Base-by-base conservation (phyloP, 345 rosid species). In the Dipteronia dyeriana region DNA sequence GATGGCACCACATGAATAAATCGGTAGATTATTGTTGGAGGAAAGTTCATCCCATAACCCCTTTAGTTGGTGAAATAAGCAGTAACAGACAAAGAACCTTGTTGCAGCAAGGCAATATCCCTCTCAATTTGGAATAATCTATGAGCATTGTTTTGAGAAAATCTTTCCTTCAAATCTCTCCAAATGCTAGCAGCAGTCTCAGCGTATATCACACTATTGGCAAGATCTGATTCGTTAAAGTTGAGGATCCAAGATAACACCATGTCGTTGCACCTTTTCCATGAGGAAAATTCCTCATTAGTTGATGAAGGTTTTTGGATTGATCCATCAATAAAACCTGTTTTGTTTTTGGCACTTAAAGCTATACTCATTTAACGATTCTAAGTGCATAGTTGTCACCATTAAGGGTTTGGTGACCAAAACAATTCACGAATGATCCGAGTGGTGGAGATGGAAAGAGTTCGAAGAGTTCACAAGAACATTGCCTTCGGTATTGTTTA, bases 41-140 rank as follows among this genome's bases (percentile, higher is more conserved):
- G 23, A 63, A 20, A 74, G 9, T 26, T 65, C 22, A 26, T 82
- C 76, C 76, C 23, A 45, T 0, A n/a, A 1, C 1, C 49, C 64
- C 7, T 82, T 70, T 19, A 81, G 3, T n/a, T 78, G 7, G 70
- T 62, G 25, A 54, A 78, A 7, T 82, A 75, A 9, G 22, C 25
- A 16, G 3, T 11, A 2, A 77, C 7, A 0, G 29, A 66, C 49
- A 41, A 20, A 66, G 13, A 34, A 13, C 49, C 16, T 17, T 81
- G 22, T 20, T 22, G 22, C 13, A 34, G 31, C 19, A 51, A 20
- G 2, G n/a, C 5, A 8, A 81, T 73, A 14, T 81, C 72, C 16
- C 31, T 43, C 29, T 68, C 26, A 26, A 78, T 56, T 2, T 56
- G 67, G 39, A 23, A 77, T 16, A 64, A 29, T 3, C 64, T 26